Evolutionary conservation across 208 protist genomes (phyloP), one percentile per base, ranked within the genome.

Genomic region (Endotrypanum monterogeii): DNA sequence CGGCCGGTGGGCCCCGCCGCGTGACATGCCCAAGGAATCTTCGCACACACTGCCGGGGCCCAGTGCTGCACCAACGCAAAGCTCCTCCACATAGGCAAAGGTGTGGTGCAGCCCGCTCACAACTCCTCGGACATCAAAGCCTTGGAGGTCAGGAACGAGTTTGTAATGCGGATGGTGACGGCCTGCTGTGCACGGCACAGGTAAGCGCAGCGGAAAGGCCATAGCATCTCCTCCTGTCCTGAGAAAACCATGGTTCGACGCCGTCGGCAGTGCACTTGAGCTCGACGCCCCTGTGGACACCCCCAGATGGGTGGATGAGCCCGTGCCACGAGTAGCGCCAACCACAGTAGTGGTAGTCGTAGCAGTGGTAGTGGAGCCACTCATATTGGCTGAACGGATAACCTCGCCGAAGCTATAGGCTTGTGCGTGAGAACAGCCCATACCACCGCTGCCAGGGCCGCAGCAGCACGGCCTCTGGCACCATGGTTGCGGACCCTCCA

Each of bases 51-150:
- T 3, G 65, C 14, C 25, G 37, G 48, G 28, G 28, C 18, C 48
- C 41, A 3, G 25, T 18, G 51, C 52, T 23, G 52, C 67, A 20
- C 57, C 51, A 1, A 39, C 51, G 14, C 56, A 52, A 28, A 92
- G 55, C 58, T 92, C 91, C 81, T 96, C 91, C 0, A 88, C 85
- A 73, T 83, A 91, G 28, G 84, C 85, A 78, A 94, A 94, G 56
- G 88, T 91, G 79, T 96, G 92, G 60, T 92, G 87, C 48, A 94
- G 74, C n/a, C 92, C 92, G 73, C 89, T 93, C 69, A 92, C 89
- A 1, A 93, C 88, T 39, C 79, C 82, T 16, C 69, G 78, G 52
- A 96, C 89, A 71, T 93, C 79, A 1, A 90, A 67, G 18, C 51
- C 48, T 67, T 91, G 78, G 55, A 96, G 66, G 1, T 83, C 84